Evolutionary conservation across 2,329 filamentous ascomycete genomes (phyloP).

Genomic region (Arthrobotrys sinensis): DNA sequence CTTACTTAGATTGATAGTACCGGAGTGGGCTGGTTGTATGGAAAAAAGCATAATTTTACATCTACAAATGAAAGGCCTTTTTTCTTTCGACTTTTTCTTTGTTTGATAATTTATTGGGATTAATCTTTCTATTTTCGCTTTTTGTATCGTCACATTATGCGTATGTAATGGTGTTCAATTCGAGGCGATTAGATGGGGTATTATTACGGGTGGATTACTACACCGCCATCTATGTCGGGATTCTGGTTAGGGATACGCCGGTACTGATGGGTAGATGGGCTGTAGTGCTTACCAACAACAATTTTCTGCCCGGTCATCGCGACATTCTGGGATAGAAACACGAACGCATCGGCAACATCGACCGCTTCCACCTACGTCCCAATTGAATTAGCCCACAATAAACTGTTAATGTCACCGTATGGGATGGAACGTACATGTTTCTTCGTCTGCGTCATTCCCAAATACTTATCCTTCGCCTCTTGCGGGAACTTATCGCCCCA

Average conservation of each 20-base stretch:
- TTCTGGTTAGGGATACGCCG: too few relatives aligned
- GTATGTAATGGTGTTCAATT: constrained; percentile 33
- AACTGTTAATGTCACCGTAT: background rate
- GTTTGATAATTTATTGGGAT: background rate
- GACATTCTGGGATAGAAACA: constrained; percentile 72
- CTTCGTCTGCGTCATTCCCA: constrained; percentile 75
- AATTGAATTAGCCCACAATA: background rate
- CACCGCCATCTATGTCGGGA: constrained; percentile 32
- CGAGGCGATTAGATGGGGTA: constrained; percentile 5
- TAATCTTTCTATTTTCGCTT: constrained; percentile 7
- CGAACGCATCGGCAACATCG: constrained; percentile 74
- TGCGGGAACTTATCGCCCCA: constrained; percentile 76
- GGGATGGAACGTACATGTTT: constrained; percentile 69
- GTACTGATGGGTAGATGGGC: background rate
- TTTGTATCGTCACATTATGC: constrained; percentile 16
- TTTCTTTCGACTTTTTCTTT: too few relatives aligned
- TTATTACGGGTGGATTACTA: constrained; percentile 35
- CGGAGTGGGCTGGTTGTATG: background rate
- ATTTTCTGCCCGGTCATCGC: constrained; percentile 63
- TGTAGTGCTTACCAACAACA: constrained; percentile 60
- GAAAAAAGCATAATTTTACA: constrained; percentile 18
- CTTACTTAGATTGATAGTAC: constrained; percentile 78
- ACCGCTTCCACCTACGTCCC: constrained; percentile 66
- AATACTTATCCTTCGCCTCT: constrained; percentile 73
- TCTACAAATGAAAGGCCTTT: background rate